Base-by-base conservation (phyloP, 2,329 filamentous ascomycete genomes). In the Teratosphaeria viscida region DNA sequence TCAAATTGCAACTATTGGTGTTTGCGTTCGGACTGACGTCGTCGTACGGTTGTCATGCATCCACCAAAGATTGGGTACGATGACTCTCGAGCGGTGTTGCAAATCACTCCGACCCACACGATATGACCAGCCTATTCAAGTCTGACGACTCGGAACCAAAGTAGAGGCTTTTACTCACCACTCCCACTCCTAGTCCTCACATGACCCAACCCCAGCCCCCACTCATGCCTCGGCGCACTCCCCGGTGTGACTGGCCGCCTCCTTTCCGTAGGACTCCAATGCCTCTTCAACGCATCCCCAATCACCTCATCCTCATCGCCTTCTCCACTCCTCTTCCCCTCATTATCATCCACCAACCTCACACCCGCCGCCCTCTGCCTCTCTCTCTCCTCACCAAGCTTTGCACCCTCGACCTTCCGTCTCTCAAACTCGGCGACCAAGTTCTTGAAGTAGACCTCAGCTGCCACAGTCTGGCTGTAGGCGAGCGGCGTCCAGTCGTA, bases 401-500 rank as follows among this genome's bases (percentile, higher is more conserved):
- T 68, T 61, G 68, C 68, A 0, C 69, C 76, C 61, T 78, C 77
- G 0, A 75, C 74, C 63, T 81, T 82, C 66, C 83, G 78, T 37
- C 84, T 83, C 70, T 88, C 87, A 19, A 85, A 82, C 67, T 94
- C 89, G 0, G 80, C 80, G 4, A 94, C 85, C 58, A 95, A 74
- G 14, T 84, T 84, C 74, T 89, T 90, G 62, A 94, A 85, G 70
- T 95, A 94, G 0, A 91, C 87, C 74, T 95, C 90, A 1, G 89
- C 89, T 70, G 90, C 87, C 7, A 90, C 86, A 0, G 88, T 92
- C 14, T 88, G 85, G 63, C 86, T 89, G 72, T 95, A 95, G 19
- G 86, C 84, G n/a, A 91, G 81, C 0, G 91, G 87, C 1, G 86
- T 91, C 89, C 90, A 95, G 69, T 84, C 86, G 78, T 86, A 90